phyloP scores from a whole-genome alignment of 768 basidiomycete species.

The Phlegmacium glaucopus region DNA sequence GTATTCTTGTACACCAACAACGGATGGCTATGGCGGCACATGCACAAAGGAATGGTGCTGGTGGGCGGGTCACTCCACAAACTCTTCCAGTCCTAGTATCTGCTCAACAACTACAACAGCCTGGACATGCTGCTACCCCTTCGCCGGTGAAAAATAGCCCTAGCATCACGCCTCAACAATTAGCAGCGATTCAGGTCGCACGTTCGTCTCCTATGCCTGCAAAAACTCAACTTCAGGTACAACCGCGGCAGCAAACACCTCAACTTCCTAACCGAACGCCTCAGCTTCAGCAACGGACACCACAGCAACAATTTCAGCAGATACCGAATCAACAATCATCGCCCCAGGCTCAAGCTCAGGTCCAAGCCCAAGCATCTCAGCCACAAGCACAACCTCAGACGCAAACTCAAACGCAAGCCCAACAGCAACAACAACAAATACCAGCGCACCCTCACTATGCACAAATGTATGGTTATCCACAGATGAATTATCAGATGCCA shows the following conservation, averaged over 20 bases:
- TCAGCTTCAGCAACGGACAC: slow-evolving; percentile 13
- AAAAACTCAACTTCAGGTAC: slow-evolving; percentile 23
- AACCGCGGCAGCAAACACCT: slow-evolving; percentile 8
- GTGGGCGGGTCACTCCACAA: slow-evolving; percentile 17
- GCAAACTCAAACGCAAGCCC: slow-evolving; percentile 11
- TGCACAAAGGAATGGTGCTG: slow-evolving; percentile 13
- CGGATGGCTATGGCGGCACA: slow-evolving; percentile 9
- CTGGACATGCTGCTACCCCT: slow-evolving; percentile 12
- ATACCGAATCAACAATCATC: slow-evolving; percentile 10
- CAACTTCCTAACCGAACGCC: slow-evolving; percentile 6
- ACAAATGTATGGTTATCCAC: background rate
- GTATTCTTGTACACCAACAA: slow-evolving; percentile 13
- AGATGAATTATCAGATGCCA: slow-evolving; percentile 5
- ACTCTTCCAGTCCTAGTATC: slow-evolving; percentile 14
- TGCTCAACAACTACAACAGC: slow-evolving; percentile 3
- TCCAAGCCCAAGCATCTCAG: slow-evolving; percentile 14
- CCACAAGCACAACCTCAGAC: slow-evolving; percentile 12
- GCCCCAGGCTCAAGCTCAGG: slow-evolving; percentile 16
- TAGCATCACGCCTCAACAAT: slow-evolving; percentile 27
- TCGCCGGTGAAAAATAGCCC: slow-evolving; percentile 35
- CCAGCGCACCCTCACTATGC: slow-evolving; percentile 7
- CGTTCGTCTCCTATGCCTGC: slow-evolving; percentile 19
- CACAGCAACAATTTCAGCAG: slow-evolving; percentile 7
- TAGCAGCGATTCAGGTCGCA: slow-evolving; percentile 23
- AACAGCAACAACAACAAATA: slow-evolving; percentile 12